Conservation (phyloP, 2,329 filamentous ascomycete genomes). For the Pestalotiopsis sp. region DNA sequence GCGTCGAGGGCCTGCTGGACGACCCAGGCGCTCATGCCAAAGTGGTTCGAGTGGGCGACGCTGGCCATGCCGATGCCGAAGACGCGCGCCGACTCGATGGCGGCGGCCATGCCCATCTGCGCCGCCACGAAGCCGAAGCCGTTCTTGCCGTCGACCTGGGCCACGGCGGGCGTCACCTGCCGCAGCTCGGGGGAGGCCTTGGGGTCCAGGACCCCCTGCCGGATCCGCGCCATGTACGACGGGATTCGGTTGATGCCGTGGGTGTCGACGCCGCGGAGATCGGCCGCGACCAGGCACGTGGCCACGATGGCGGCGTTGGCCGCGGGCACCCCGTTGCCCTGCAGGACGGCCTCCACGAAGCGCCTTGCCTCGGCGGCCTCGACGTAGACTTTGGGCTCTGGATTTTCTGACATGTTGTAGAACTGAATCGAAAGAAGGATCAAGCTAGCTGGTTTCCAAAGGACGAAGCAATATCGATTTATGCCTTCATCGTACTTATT, state of each 20-base stretch:
- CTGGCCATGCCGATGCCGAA: slow-evolving; percentile 77
- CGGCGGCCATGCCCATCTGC: slow-evolving; percentile 64
- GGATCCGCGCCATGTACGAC: slow-evolving; percentile 74
- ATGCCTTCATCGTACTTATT: neutral
- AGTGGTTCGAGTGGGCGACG: slow-evolving; percentile 79
- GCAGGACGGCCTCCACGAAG: slow-evolving; percentile 58
- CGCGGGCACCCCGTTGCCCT: slow-evolving; percentile 61
- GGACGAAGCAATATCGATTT: neutral
- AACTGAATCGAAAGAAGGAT: neutral
- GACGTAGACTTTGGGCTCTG: slow-evolving; percentile 33
- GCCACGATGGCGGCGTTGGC: slow-evolving; percentile 65
- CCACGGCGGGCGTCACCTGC: slow-evolving; percentile 71
- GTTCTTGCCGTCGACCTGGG: slow-evolving; percentile 69
- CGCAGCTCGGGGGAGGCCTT: slow-evolving; percentile 58
- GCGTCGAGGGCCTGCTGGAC: slow-evolving; percentile 77
- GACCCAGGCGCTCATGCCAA: slow-evolving; percentile 81
- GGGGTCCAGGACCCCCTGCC: slow-evolving; percentile 68
- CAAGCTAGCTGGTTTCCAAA: neutral
- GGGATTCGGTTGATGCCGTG: slow-evolving; percentile 80
- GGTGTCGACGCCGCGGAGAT: slow-evolving; percentile 78
- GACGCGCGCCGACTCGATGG: slow-evolving; percentile 65
- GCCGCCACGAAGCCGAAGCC: slow-evolving; percentile 77
- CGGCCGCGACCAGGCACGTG: slow-evolving; percentile 71
- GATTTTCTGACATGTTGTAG: neutral
- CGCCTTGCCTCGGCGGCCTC: slow-evolving; percentile 40